phyloP scores from a whole-genome alignment of 2,329 filamentous ascomycete species.

The Cadophora luteo-olivacea region DNA sequence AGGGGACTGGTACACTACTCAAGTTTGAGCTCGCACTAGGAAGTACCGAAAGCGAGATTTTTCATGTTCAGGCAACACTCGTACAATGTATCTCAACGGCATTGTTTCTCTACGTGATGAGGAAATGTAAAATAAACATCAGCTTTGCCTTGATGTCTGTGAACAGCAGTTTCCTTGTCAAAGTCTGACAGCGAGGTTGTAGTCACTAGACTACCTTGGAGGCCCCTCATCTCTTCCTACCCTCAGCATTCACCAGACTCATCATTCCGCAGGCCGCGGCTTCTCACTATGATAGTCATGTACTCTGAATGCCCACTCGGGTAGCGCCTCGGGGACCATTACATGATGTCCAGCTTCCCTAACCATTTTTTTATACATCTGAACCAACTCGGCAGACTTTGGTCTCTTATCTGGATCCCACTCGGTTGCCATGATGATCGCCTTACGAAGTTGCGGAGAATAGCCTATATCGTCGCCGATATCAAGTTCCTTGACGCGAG shows the following conservation, averaged over 20 bases:
- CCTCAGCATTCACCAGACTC: too few relatives aligned
- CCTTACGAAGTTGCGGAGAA: slow-evolving; percentile 20
- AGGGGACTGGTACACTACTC: background rate
- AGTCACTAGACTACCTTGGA: background rate
- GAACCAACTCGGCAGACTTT: slow-evolving; percentile 18
- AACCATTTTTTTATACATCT: slow-evolving; percentile 18
- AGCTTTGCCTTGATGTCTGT: background rate
- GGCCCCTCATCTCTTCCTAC: background rate
- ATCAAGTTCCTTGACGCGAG: slow-evolving; percentile 10
- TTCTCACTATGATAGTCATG: slow-evolving; percentile 35
- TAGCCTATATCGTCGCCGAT: slow-evolving; percentile 20
- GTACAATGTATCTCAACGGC: background rate
- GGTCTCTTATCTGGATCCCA: slow-evolving; percentile 22
- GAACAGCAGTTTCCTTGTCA: background rate
- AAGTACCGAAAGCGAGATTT: background rate
- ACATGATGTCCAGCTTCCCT: slow-evolving; percentile 14
- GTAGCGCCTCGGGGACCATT: slow-evolving; percentile 22
- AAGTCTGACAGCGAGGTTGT: background rate
- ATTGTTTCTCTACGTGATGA: background rate
- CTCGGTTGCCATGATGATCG: slow-evolving; percentile 22
- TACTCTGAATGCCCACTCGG: slow-evolving; percentile 33
- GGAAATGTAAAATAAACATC: background rate
- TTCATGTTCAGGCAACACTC: background rate
- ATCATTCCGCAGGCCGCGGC: background rate
- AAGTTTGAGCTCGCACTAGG: too few relatives aligned